Evolutionary conservation across 2,329 filamentous ascomycete species (phyloP), one percentile per base, ranked within the genome.

Genomic region (Fusarium sulawesiense): DNA sequence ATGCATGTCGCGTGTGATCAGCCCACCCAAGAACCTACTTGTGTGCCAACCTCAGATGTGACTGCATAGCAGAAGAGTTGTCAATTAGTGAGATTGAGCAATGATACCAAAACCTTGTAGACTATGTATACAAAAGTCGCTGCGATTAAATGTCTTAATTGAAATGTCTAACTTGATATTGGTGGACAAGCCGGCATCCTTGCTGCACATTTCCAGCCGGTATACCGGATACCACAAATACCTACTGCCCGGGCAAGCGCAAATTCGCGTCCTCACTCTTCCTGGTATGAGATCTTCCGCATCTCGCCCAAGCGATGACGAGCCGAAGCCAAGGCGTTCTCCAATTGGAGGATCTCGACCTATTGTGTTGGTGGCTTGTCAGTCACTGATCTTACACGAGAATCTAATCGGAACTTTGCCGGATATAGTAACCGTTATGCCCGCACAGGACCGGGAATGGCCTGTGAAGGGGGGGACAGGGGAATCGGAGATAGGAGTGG

Each of bases 261-360:
- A 62, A 48, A 41, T 32, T 32, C 48, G 34, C 40, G 46, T 21
- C 53, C 45, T 67, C 82, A 86, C 40, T 95, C 92, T 77, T 97
- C 93, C 78, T 92, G 92, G 82, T 98, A 98, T 7, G 92, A 95
- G 68, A 97, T 93, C 88, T 98, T 98, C 79, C 96, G 90, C 96
- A 99, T 98, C 86, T 99, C 96, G 69, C 96, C 95, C 70, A 99
- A 84, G 56, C 94, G 87, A 77, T 92, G 90, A 73, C 95, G 87
- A 44, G 96, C 96, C 32, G 92, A 85, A 11, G 90, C 86, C 41
- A 99, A 87, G 29, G 89, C 83, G 77, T 98, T 99, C 83, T 98
- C 94, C 71, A 99, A 87, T 81, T 98, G 94, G 58, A 98, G 85
- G 73, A 99, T 99, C 82, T 99, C 94, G 78, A 99, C 96, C 94